These are phyloP conservation scores for Phytophthora rubi DNA, from an alignment of 352 stramenopile species.

Conservation along the genomic window DNA sequence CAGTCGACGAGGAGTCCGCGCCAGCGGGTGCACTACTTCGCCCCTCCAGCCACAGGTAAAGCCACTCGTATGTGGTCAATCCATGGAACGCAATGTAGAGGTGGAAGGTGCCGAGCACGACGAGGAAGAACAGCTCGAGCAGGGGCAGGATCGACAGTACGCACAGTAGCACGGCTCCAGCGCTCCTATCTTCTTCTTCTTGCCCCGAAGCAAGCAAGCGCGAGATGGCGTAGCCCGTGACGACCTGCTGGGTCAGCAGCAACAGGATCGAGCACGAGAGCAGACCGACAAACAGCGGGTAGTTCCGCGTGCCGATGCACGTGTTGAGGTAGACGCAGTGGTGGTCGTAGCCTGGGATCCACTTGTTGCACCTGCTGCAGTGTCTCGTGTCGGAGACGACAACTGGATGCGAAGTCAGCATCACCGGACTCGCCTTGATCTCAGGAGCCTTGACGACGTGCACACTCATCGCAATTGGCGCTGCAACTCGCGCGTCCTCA, in stretches of 20 bases:
- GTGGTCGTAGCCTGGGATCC: slow-evolving; percentile 94
- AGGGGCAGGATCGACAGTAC: slow-evolving; percentile 52
- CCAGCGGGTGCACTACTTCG: slow-evolving; percentile 11
- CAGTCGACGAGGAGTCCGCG: background rate
- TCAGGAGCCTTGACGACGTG: background rate
- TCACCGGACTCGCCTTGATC: background rate
- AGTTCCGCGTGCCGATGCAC: slow-evolving; percentile 88
- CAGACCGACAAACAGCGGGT: slow-evolving; percentile 64
- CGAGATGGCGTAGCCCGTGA: slow-evolving; percentile 55
- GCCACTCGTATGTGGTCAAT: slow-evolving; percentile 63
- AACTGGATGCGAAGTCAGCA: slow-evolving; percentile 23
- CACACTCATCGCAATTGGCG: slow-evolving; percentile 5
- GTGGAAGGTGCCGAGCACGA: slow-evolving; percentile 69
- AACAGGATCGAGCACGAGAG: slow-evolving; percentile 64
- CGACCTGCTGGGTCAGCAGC: slow-evolving; percentile 57
- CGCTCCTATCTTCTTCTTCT: background rate
- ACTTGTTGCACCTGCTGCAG: slow-evolving; percentile 95
- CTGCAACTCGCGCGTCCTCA: slow-evolving; percentile 3
- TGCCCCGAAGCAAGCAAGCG: slow-evolving; percentile 16
- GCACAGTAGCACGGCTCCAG: slow-evolving; percentile 35
- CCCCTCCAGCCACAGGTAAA: slow-evolving; percentile 49
- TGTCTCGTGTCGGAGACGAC: slow-evolving; percentile 61
- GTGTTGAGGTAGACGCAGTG: slow-evolving; percentile 96
- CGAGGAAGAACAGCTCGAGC: slow-evolving; percentile 63
- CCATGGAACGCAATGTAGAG: slow-evolving; percentile 61